A percentile compares a stretch with the other conserved stretches of the same genome.
Conservation (phyloP, 2,329 filamentous ascomycete species). For the Xylariaceae sp. region DNA sequence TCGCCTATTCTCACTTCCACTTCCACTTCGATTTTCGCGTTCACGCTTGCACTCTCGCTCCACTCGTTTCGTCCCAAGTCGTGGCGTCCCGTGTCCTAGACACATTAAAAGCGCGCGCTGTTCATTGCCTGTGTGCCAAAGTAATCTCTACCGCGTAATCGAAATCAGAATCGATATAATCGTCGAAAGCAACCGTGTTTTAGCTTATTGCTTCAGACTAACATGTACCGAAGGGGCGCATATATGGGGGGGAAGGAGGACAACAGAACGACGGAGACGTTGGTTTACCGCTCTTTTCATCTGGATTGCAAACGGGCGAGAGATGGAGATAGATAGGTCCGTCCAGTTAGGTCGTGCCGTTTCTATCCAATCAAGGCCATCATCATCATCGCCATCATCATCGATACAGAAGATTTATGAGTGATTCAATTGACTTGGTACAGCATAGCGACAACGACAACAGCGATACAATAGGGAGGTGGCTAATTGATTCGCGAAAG, state of each 20-base stretch:
- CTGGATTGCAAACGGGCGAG: constrained; percentile 7
- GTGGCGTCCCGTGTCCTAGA: constrained; percentile 20
- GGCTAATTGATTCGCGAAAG: background rate
- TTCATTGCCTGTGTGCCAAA: constrained; percentile 18
- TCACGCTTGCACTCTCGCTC: background rate
- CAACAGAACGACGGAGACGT: background rate
- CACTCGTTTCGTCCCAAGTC: constrained; percentile 12
- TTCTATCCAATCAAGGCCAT: constrained; percentile 24
- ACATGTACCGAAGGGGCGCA: constrained; percentile 3
- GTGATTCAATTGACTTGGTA: constrained; percentile 24
- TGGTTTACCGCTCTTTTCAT: background rate
- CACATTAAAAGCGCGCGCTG: constrained; percentile 15
- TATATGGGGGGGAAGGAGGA: background rate
- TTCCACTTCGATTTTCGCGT: background rate
- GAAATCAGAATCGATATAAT: constrained; percentile 1
- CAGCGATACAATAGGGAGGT: background rate
- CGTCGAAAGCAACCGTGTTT: background rate
- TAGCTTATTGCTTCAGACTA: no score
- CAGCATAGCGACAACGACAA: constrained; percentile 6
- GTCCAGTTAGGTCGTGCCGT: constrained; percentile 14
- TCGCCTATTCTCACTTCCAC: constrained; percentile 3
- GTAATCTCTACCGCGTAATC: constrained; percentile 4
- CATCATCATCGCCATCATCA: background rate
- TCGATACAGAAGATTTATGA: constrained; percentile 3
- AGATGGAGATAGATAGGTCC: constrained; percentile 3